A percentile compares a stretch with the other conserved stretches of the same genome.
These are phyloP conservation scores for Dillenia suffruticosa DNA, from an alignment of 164 flowering plant species.

Conservation along the genomic window DNA sequence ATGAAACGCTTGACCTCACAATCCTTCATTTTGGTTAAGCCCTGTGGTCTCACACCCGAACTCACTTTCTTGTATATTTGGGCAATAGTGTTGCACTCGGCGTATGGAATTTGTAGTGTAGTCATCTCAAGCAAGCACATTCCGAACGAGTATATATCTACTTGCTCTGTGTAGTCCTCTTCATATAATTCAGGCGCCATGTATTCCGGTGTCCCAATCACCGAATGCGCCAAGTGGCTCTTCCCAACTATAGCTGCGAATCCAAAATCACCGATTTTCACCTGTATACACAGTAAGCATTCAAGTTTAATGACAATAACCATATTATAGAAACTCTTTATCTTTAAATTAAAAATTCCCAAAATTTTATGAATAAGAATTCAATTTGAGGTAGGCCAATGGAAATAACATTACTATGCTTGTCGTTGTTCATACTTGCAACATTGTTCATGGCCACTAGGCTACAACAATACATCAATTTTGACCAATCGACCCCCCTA, in stretches of 20 bases:
- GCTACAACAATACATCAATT: no score
- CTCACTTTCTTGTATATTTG: constrained; percentile 74
- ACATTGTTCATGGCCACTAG: no score
- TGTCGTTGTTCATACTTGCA: no score
- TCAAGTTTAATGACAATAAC: not conserved
- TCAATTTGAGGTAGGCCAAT: no score
- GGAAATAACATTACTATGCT: no score
- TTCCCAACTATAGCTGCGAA: constrained; percentile 66
- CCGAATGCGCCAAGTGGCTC: constrained; percentile 65
- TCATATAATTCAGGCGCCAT: constrained; percentile 89
- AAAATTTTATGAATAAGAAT: no score
- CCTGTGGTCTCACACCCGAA: constrained; percentile 53
- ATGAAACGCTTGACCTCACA: constrained; percentile 58
- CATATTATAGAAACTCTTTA: no score
- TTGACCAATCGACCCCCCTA: no score
- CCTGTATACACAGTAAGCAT: constrained; percentile 25
- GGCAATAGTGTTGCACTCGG: constrained; percentile 61
- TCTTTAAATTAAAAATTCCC: no score
- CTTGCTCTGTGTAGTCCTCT: constrained; percentile 70
- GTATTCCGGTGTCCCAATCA: constrained; percentile 79
- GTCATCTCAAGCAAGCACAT: constrained; percentile 77
- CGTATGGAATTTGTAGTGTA: constrained; percentile 67
- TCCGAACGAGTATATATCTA: constrained; percentile 80
- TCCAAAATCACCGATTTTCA: constrained; percentile 81
- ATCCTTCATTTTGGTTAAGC: constrained; percentile 58